Evolutionary conservation across 2,329 filamentous ascomycete genomes (phyloP).

Genomic region (Fusarium staphyleae): DNA sequence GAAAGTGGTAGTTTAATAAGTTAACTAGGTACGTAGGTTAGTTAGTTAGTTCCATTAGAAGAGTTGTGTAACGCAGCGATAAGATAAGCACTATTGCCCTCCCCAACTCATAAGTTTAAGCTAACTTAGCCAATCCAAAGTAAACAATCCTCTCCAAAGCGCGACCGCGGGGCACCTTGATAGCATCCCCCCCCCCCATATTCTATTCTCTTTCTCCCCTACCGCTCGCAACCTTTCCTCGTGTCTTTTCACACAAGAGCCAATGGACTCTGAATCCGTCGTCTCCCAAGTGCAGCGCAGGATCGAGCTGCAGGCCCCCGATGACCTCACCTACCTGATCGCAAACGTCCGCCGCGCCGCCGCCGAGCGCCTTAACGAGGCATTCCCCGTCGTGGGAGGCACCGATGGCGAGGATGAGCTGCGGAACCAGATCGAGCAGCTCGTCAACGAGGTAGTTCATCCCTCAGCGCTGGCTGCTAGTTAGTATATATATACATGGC

Average conservation of each 20-base stretch:
- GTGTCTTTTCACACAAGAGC: neutral
- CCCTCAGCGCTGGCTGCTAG: neutral
- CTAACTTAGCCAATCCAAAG: constrained; percentile 17
- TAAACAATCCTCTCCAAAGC: constrained; percentile 24
- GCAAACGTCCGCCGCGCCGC: constrained; percentile 73
- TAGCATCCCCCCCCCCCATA: too few species aligned
- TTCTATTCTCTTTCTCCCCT: too few species aligned
- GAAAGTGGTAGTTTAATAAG: too few species aligned
- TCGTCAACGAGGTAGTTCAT: constrained; percentile 63
- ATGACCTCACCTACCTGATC: constrained; percentile 75
- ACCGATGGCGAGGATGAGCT: constrained; percentile 61
- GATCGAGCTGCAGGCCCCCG: constrained; percentile 80
- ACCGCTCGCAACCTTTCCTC: too few species aligned
- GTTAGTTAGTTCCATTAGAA: too few species aligned
- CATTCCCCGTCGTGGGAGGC: constrained; percentile 69
- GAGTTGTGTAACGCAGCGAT: neutral
- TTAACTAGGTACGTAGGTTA: too few species aligned
- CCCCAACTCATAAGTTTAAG: constrained; percentile 7
- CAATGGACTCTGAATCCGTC: constrained; percentile 49
- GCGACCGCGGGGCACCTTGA: neutral
- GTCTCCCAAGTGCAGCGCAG: constrained; percentile 65
- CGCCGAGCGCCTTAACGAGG: constrained; percentile 69
- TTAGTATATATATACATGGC: neutral
- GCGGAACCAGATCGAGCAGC: constrained; percentile 63
- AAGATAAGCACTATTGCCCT: constrained; percentile 20